Conservation (phyloP, 176 grass and related monocot species). For the Secale cereale region DNA sequence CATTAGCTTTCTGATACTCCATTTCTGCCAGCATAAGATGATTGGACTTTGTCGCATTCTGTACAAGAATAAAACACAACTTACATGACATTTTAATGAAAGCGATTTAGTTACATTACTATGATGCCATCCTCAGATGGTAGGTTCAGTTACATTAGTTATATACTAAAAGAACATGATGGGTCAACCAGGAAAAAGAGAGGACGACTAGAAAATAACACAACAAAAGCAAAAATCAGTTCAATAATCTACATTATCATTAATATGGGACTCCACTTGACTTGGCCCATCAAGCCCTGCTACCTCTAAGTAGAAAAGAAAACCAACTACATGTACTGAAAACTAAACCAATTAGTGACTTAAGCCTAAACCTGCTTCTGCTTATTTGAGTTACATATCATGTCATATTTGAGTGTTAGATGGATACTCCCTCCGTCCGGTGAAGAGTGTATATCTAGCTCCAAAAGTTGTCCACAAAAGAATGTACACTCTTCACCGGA, state of each 20-base stretch:
- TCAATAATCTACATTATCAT: not conserved
- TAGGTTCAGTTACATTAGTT: slow-evolving; percentile 34
- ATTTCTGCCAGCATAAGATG: slow-evolving; percentile 54
- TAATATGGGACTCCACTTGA: not conserved
- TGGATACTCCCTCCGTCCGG: too few relatives aligned
- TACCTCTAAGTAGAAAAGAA: not conserved
- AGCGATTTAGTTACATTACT: slow-evolving; percentile 26
- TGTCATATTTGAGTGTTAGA: not conserved
- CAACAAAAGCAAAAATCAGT: not conserved
- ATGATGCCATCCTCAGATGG: slow-evolving; percentile 24
- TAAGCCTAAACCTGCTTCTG: not conserved
- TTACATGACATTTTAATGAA: not conserved
- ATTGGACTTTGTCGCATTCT: slow-evolving; percentile 41
- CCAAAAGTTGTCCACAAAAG: too few relatives aligned
- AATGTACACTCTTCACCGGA: too few relatives aligned
- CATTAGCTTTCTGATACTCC: slow-evolving; percentile 62
- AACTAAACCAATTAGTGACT: not conserved
- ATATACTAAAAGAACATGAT: not conserved
- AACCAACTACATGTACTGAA: not conserved
- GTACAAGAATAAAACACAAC: slow-evolving; percentile 13
- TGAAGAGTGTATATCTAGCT: too few relatives aligned
- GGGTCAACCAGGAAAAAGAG: not conserved
- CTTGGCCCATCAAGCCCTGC: not conserved
- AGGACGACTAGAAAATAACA: not conserved
- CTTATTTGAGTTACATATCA: not conserved